phyloP scores from a whole-genome alignment of 768 basidiomycete genomes.

The Collybiopsis confluens region DNA sequence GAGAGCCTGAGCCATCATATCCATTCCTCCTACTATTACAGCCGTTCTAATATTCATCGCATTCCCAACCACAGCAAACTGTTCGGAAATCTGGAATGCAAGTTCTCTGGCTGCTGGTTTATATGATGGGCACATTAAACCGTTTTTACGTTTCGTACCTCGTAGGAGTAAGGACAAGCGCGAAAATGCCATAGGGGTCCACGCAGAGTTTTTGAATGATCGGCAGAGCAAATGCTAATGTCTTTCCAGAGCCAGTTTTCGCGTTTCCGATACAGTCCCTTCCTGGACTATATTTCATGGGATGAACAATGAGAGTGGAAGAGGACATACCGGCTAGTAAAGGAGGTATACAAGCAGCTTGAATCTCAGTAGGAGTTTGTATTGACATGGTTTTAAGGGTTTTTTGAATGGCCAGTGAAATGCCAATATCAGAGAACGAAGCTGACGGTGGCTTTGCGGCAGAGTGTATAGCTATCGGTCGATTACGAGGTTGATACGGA shows the following conservation, averaged over 20 bases:
- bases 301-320: not conserved
- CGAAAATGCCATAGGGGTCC: conserved; percentile 95
- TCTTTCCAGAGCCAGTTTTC: conserved; percentile 97
- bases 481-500: not conserved
- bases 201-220: conserved; percentile 83
- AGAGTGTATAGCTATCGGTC: not conserved
- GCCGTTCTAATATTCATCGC: conserved; percentile 79
- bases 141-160: conserved; percentile 52
- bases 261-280: conserved; percentile 97
- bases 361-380: conserved; percentile 77
- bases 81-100: conserved; percentile 96
- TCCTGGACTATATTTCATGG: conserved; percentile 40
- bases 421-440: conserved; percentile 55
- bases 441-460: conserved; percentile 11
- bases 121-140: not conserved
- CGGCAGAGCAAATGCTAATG: conserved; percentile 93
- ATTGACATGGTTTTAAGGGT: conserved; percentile 85
- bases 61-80: conserved; percentile 87
- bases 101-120: conserved; percentile 64
- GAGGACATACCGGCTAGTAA: conserved; percentile 64
- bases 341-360: conserved; percentile 85
- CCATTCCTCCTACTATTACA: conserved; percentile 96
- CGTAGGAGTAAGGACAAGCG: conserved; percentile 90
- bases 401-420: conserved; percentile 53
- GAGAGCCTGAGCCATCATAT: conserved; percentile 91